phyloP scores from a whole-genome alignment of 257 asterid genomes.

The Solanum lycopersicoides region DNA sequence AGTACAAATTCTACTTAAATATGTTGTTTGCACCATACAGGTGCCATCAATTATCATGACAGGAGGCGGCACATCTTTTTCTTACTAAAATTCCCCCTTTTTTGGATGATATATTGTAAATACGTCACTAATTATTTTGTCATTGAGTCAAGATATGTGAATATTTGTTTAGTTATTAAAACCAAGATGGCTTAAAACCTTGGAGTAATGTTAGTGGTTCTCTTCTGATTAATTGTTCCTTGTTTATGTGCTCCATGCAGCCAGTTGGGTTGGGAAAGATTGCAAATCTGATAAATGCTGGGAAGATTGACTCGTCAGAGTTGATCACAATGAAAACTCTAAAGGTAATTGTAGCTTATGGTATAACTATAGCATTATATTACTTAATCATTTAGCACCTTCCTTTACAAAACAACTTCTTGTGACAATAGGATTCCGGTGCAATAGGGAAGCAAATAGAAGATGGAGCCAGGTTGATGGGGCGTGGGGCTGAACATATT shows the following conservation, averaged over 20 bases:
- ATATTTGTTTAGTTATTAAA: background rate
- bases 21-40: background rate
- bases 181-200: background rate
- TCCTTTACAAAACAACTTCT: slow-evolving; percentile 1
- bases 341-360: slow-evolving; percentile 36
- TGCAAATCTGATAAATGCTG: slow-evolving; percentile 84
- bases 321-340: slow-evolving; percentile 91
- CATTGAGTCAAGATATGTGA: background rate
- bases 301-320: slow-evolving; percentile 94
- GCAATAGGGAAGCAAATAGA: slow-evolving; percentile 89
- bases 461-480: slow-evolving; percentile 92
- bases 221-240: background rate
- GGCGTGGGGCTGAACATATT: slow-evolving; percentile 73
- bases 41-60: background rate
- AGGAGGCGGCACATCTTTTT: background rate
- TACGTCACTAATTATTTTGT: background rate
- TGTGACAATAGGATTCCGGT: slow-evolving; percentile 47
- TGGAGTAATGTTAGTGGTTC: background rate
- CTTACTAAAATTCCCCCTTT: background rate
- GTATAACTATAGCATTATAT: background rate
- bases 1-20: slow-evolving; percentile 16
- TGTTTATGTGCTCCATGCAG: slow-evolving; percentile 26
- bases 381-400: background rate
- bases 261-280: slow-evolving; percentile 93
- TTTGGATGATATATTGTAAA: background rate